Evolutionary conservation across 73 alveolate genomes (phyloP), one percentile per base, ranked within the genome.

Genomic region (Tetrahymena borealis): DNA sequence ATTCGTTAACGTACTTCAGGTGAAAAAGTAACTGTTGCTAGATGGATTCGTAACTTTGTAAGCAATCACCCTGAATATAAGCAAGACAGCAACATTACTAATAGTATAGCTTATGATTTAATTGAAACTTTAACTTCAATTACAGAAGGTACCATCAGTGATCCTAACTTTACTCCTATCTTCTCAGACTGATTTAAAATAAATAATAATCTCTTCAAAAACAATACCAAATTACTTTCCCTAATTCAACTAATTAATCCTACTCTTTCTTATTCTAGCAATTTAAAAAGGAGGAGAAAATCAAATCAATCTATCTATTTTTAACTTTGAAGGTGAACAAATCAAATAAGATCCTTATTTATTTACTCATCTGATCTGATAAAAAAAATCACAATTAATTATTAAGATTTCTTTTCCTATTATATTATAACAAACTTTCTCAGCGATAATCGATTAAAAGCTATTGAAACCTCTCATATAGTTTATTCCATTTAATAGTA

Each of bases 1-100:
- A 77, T 97, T 24, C 90, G 93, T 39, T 78, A 90, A 90, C 97
- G 98, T 93, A 98, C 99, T 20, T 91, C 91, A 90, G 99, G 99
- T 0, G 97, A 97, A 33, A 43, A 94, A 38, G 91, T 94, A 77
- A 98, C 99, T 24, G 99, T 98, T 60, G 99, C 99, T 33, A 41
- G 96, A 33, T 98, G 95, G 96, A 91, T 97, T 91, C 91, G 99
- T 93, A 95, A 98, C 40, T 93, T 98, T 78, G 97, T 98, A 11
- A 90, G 78, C 12, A 91, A 79, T 43, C 99, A 98, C 94, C 99
- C 99, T 0, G 95, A 91, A 60, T 98, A 98, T 93, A 91, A 97
- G 20, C 39, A 97, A 79, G 99, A 98, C 93, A 97, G 99, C 1
- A 95, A 95, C n/a, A 41, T 98, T 39, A 96, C 96, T 90, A 96